Conservation (phyloP, 768 basidiomycete species). For the Lentinula aciculospora region DNA sequence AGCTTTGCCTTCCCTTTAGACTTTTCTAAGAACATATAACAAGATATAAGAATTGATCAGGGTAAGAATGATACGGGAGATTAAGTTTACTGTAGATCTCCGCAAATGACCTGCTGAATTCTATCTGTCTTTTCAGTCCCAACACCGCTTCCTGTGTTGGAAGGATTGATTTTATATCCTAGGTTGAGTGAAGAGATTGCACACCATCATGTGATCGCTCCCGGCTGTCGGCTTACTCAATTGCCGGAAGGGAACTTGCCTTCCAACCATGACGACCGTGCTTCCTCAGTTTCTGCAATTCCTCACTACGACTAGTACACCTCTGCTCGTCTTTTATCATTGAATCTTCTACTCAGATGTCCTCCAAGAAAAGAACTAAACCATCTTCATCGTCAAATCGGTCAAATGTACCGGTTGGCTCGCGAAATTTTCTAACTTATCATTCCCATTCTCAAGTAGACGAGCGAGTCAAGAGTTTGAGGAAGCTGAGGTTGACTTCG, state of each 20-base stretch:
- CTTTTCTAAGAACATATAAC: neutral
- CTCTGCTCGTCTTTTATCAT: neutral
- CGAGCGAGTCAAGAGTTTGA: neutral
- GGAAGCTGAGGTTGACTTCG: neutral
- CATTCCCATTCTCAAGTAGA: neutral
- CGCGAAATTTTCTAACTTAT: slow-evolving; percentile 2
- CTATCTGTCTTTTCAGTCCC: neutral
- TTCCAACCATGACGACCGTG: neutral
- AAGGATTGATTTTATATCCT: neutral
- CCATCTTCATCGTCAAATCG: too few relatives aligned
- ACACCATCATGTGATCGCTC: neutral
- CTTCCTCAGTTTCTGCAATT: too few relatives aligned
- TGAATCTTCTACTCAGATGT: neutral
- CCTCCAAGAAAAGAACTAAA: neutral
- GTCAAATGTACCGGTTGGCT: neutral
- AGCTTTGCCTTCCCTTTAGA: neutral
- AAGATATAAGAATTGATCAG: neutral
- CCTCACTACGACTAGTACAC: neutral
- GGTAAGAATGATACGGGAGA: neutral
- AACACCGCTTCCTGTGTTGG: neutral
- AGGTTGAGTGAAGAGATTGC: neutral
- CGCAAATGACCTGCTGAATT: neutral
- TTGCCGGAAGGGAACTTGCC: neutral
- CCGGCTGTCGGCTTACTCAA: neutral
- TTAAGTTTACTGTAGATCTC: neutral